These are phyloP conservation scores for Tinospora cordifolia DNA, from an alignment of 164 flowering plant species.

Conservation along the genomic window DNA sequence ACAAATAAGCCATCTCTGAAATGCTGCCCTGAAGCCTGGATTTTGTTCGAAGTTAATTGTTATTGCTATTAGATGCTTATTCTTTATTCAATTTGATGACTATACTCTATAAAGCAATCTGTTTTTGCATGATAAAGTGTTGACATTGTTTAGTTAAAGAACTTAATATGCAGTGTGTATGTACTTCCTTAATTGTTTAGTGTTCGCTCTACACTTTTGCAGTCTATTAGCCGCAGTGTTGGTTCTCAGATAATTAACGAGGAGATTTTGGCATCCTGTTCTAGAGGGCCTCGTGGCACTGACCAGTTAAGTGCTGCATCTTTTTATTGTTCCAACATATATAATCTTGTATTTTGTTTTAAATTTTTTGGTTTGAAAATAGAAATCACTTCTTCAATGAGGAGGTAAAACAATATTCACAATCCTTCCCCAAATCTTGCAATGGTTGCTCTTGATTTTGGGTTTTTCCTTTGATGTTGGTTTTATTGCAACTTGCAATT, in stretches of 20 bases:
- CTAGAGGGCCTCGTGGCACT: conserved; percentile 80
- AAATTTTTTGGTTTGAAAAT: background rate
- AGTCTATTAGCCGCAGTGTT: conserved; percentile 56
- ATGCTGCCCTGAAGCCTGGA: background rate
- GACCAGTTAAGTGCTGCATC: conserved; percentile 64
- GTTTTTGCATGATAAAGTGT: background rate
- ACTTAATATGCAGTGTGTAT: background rate
- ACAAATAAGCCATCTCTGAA: background rate
- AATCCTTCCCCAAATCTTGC: too few relatives aligned
- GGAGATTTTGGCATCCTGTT: conserved; percentile 73
- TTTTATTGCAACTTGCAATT: background rate
- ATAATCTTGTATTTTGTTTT: too few relatives aligned
- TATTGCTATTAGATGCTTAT: background rate
- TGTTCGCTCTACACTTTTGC: conserved; percentile 20
- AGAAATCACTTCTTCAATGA: too few relatives aligned
- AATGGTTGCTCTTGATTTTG: background rate
- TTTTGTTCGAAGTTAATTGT: background rate
- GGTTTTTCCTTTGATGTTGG: background rate
- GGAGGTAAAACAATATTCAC: too few relatives aligned
- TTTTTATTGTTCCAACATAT: background rate
- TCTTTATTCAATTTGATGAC: background rate
- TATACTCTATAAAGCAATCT: background rate
- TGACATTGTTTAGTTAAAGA: background rate
- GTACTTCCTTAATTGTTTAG: background rate
- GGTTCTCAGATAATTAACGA: conserved; percentile 61